Evolutionary conservation across 768 basidiomycete species (phyloP).

Genomic region (Pulveroboletus ravenelii): DNA sequence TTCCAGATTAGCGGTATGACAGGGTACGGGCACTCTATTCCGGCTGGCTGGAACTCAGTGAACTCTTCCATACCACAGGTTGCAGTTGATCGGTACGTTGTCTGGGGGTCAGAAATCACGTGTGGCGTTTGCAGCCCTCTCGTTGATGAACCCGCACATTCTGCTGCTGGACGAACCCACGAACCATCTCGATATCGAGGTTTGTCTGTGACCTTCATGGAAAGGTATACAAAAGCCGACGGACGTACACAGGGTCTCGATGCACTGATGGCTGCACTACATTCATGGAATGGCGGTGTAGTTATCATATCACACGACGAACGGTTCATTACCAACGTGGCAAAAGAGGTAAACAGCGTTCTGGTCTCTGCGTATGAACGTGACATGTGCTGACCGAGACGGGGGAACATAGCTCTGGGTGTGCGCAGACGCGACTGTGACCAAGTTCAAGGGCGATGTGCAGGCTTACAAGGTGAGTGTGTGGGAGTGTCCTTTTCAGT

Average conservation of each 20-base stretch:
- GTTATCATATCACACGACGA: slow-evolving; percentile 96
- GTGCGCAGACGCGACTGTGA: slow-evolving; percentile 76
- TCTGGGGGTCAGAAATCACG: slow-evolving; percentile 96
- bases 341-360: slow-evolving; percentile 55
- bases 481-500: not conserved
- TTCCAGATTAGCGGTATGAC: slow-evolving; percentile 98
- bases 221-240: not conserved
- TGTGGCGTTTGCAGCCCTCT: slow-evolving; percentile 86
- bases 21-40: slow-evolving; percentile 44
- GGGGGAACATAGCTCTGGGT: slow-evolving; percentile 72
- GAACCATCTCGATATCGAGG: slow-evolving; percentile 95
- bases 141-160: slow-evolving; percentile 86
- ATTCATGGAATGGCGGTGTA: slow-evolving; percentile 84
- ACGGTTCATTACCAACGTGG: slow-evolving; percentile 87
- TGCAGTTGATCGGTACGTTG: slow-evolving; percentile 87
- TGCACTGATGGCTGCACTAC: slow-evolving; percentile 81
- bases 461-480: slow-evolving; percentile 77
- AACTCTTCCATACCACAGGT: slow-evolving; percentile 30
- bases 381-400: slow-evolving; percentile 4
- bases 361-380: not conserved
- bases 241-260: slow-evolving; percentile 74
- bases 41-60: not conserved
- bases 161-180: slow-evolving; percentile 95
- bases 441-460: slow-evolving; percentile 86
- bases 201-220: slow-evolving; percentile 19